Base-by-base conservation (phyloP, 129 eudicot species). In the Flaveria robusta region DNA sequence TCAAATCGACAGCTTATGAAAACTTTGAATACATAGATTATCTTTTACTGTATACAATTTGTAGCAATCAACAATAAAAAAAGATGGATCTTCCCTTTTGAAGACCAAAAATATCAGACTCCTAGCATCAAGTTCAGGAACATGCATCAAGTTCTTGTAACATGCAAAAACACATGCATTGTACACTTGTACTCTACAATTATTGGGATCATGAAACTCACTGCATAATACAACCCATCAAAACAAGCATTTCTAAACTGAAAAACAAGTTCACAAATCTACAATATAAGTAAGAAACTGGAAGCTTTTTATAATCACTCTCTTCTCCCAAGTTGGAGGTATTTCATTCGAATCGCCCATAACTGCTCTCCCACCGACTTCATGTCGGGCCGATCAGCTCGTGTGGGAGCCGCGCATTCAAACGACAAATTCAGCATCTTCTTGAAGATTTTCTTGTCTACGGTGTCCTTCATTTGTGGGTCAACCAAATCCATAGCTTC, bases 331-430 rank as follows among this genome's bases (percentile, higher is more conserved):
- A 74, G 82, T 46, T 59, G 83, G 52, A 84, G 64, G 68, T 88
- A 88, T 41, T 88, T 94, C 86, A 82, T 80, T 71, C 98, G 84
- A 60, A 93, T 89, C 14, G 84, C 91, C 98, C 98, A 93, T 29
- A 93, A 70, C 51, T 76, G 91, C 85, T 91, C 96, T 47, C 91
- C 96, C 9, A 91, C 98, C 3, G 81, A 31, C 75, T 91, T 87
- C 98, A 93, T 93, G 66, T 91, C 97, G 0, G 98, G 98, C n/a
- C 98, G 87, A 79, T 93, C 98, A 5, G 81, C 82, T 68, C 93
- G 83, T 27, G 88, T 83, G 47, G 98, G 97, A 5, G 98, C 98
- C 2, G 87, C 97, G 47, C 97, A 93, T 31, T 88, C 87, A 55
- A 93, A 79, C 27, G 97, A 97, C 84, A 93, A 45, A 34, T 81